Base-by-base conservation (phyloP, 768 basidiomycete species). In the Trichaptum fuscoviolaceum region DNA sequence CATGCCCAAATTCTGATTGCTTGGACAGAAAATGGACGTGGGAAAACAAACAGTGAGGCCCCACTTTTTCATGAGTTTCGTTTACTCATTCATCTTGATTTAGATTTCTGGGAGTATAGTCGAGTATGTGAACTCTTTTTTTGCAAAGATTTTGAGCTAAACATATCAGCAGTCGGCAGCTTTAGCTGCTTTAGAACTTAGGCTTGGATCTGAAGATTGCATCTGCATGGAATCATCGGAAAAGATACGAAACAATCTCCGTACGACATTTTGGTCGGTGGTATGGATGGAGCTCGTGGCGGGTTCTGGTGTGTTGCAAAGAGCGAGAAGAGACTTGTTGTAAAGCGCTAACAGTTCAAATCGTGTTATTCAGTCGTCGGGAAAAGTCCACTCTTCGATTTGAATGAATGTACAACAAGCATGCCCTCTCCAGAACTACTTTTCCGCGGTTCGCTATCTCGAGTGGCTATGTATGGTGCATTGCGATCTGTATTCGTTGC, bases 161-260 rank as follows among this genome's bases (percentile, higher is more conserved):
- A 58, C 27, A 30, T 64, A 34, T 17, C 65, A 35, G 23, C 63
- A 64, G 23, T 59, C 61, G 57, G 67, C 59, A 1, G 65, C 65
- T 24, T 34, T 64, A 10, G 65, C 65, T 57, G 58, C 42, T 36
- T 64, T 67, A 26, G 67, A 67, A 36, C 57, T 67, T 18, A 63
- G 67, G 17, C 67, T 67, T 10, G 67, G 67, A 6, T 35, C 35
- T n/a, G 67, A 67, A 36, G 58, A 64, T 30, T 65, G 61, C 57
- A 68, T 68, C 35, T 58, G 35, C 23, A 52, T 68, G n/a, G 67
- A 64, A 15, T 27, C 58, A 12, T 36, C 64, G 15, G 35, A 64
- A 7, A 62, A 62, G n/a, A 57, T 62, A 20, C 57, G 60, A 1
- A 52, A 36, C 17, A 58, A 62, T 27, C 42, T 68, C 17, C 67